Conservation (phyloP, 2,329 filamentous ascomycete species). For the Aspergillus tamarii region DNA sequence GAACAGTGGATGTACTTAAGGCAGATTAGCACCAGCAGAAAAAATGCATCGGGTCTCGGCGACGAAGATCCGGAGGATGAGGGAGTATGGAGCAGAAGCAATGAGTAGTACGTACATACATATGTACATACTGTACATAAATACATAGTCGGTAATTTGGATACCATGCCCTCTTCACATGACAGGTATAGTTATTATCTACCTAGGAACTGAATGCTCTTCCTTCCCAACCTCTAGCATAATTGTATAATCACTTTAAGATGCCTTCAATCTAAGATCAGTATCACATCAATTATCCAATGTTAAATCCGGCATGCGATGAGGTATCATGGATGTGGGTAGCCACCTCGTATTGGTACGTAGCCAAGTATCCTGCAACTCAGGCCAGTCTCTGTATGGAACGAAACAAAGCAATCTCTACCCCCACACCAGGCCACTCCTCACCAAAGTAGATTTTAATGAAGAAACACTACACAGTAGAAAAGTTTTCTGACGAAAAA, state of each 20-base stretch:
- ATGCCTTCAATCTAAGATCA: background rate
- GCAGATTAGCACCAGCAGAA: conserved; percentile 11
- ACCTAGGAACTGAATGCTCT: background rate
- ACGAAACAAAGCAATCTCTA: background rate
- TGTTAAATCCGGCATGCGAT: background rate
- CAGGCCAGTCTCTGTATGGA: background rate
- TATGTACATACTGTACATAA: background rate
- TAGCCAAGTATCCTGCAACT: conserved; percentile 12
- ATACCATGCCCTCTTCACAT: background rate
- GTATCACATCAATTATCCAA: background rate
- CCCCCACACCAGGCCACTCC: conserved; percentile 1
- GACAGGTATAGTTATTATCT: background rate
- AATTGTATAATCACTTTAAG: conserved; percentile 2
- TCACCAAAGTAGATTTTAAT: background rate
- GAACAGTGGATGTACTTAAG: conserved; percentile 8
- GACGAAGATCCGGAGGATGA: conserved; percentile 13
- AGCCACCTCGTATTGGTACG: conserved; percentile 1
- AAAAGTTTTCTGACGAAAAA: background rate
- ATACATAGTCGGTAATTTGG: conserved; percentile 1
- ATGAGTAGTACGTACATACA: background rate
- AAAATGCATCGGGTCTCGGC: conserved; percentile 14
- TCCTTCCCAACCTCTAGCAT: background rate
- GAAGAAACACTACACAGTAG: background rate
- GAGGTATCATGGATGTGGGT: background rate
- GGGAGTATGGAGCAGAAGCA: conserved; percentile 5